A percentile compares a stretch with the other conserved stretches of the same genome.
Conservation (phyloP, 192 early-diverging fungal species). For the Chytriomyces confervae region DNA sequence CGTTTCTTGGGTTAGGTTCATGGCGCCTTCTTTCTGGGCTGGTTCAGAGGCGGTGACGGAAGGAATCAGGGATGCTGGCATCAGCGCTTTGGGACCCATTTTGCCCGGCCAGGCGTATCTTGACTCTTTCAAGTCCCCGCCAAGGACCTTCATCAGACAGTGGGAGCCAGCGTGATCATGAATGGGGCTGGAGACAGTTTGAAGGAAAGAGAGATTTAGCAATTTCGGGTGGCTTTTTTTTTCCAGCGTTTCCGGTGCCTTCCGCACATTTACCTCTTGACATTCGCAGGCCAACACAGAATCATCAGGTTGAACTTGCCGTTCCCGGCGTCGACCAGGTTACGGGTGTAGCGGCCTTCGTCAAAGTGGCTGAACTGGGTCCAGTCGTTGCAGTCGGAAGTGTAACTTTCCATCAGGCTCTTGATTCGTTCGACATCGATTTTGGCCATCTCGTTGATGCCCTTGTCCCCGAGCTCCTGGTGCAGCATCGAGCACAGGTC, state of each 20-base stretch:
- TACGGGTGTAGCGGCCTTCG: conserved; percentile 79
- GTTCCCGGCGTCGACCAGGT: conserved; percentile 88
- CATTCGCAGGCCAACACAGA: conserved; percentile 73
- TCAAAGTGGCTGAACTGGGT: conserved; percentile 76
- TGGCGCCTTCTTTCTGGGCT: background rate
- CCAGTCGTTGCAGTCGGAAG: conserved; percentile 76
- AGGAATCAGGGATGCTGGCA: conserved; percentile 25
- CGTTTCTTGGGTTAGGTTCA: conserved; percentile 42
- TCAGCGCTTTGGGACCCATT: conserved; percentile 28
- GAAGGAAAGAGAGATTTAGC: background rate
- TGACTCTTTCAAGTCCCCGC: conserved; percentile 79
- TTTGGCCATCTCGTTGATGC: conserved; percentile 57
- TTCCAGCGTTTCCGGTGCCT: background rate
- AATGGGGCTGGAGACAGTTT: conserved; percentile 67
- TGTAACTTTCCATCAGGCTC: conserved; percentile 71
- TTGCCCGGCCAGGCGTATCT: conserved; percentile 75
- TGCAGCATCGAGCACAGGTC: conserved; percentile 60
- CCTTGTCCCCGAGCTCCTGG: conserved; percentile 59
- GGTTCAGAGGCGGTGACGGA: conserved; percentile 15
- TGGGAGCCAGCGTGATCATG: conserved; percentile 91
- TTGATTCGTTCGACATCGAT: conserved; percentile 61
- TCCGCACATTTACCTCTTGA: conserved; percentile 12
- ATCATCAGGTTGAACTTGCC: conserved; percentile 93
- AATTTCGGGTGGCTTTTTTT: background rate
- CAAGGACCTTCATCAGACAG: conserved; percentile 91